Base-by-base conservation (phyloP, 441 rosid genomes). In the Brassica balearica region DNA sequence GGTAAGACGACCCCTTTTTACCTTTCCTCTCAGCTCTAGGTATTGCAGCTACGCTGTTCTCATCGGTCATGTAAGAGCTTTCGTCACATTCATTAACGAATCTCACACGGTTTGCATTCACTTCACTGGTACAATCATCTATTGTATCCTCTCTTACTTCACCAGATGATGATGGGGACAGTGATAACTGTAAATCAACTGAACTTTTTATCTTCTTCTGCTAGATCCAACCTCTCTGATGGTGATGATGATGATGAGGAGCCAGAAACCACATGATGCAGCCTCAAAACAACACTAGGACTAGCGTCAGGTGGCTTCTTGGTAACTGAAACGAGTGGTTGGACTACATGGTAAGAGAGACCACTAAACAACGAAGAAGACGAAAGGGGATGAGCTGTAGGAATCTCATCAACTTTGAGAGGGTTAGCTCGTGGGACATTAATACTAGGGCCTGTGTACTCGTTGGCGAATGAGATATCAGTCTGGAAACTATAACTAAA, bases 1-100 rank as follows among this genome's bases (percentile, higher is more conserved):
- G 84, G 72, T 89, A 89, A 80, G 91, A 89, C 10, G 90, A 83
- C 17, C 91, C 89, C 64, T 71, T 87, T 69, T 84, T 88, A 25
- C 86, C 91, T 41, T 36, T 84, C 80, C 87, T 90, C 29, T 82
- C 86, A 60, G 84, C 87, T 66, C 41, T 83, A 23, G 77, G 88
- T 34, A 51, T 79, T 48, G 36, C 68, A 10, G 53, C 70, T 29
- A 75, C 10, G 62, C 67, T 8, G 11, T 8, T 72, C 36, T 19
- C 48, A 73, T 80, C 86, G 8, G 81, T 72, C 12, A 15, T 2
- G 61, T 51, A 79, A 53, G 80, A 83, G 69, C 85, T 87, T 70
- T 81, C 90, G 8, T 78, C 76, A n/a, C 6, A 69, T 29, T 75
- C 56, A 48, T 81, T 87, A 69, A 36, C 78, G 82, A 95, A 95